phyloP scores from a whole-genome alignment of 2,329 filamentous ascomycete species.

The Fusarium chuoi region DNA sequence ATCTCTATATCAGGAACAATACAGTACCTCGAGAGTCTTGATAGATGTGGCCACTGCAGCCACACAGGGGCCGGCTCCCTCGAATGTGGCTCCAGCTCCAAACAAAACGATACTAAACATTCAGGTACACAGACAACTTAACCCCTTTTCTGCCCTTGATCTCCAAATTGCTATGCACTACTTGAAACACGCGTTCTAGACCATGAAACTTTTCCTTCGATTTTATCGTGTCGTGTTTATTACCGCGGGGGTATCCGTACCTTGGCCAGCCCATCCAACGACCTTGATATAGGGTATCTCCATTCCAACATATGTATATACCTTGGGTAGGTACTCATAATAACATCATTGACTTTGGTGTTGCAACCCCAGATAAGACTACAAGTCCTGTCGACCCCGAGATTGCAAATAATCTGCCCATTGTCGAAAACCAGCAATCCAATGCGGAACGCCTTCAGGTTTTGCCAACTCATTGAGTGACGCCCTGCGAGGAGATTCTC shows the following conservation, averaged over 20 bases:
- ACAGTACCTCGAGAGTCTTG: not conserved
- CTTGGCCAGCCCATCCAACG: not conserved
- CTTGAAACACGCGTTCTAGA: slow-evolving; percentile 28
- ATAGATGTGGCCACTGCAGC: slow-evolving; percentile 7
- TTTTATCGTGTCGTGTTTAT: not conserved
- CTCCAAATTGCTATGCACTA: not conserved
- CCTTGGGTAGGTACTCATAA: not conserved
- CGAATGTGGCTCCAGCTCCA: slow-evolving; percentile 26
- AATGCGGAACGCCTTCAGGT: slow-evolving; percentile 32
- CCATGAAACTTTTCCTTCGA: slow-evolving; percentile 7
- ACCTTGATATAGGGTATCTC: slow-evolving; percentile 27
- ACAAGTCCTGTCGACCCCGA: slow-evolving; percentile 3
- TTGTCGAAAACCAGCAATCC: slow-evolving; percentile 36
- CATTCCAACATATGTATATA: slow-evolving; percentile 6
- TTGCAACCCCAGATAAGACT: not conserved
- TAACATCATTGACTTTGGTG: not conserved
- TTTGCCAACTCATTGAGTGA: slow-evolving; percentile 34
- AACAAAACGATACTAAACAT: slow-evolving; percentile 26
- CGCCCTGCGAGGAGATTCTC: slow-evolving; percentile 31
- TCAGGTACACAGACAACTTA: slow-evolving; percentile 4
- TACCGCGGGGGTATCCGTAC: not conserved
- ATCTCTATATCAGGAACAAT: not conserved
- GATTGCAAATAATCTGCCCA: slow-evolving; percentile 34
- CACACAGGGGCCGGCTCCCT: slow-evolving; percentile 5
- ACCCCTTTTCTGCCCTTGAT: slow-evolving; percentile 33